Percentiles rank a stretch among this genome's conserved stretches.
Evolutionary conservation across 1,284 basidiomycete species (phyloP).

Genomic region (Tilletia indica): DNA sequence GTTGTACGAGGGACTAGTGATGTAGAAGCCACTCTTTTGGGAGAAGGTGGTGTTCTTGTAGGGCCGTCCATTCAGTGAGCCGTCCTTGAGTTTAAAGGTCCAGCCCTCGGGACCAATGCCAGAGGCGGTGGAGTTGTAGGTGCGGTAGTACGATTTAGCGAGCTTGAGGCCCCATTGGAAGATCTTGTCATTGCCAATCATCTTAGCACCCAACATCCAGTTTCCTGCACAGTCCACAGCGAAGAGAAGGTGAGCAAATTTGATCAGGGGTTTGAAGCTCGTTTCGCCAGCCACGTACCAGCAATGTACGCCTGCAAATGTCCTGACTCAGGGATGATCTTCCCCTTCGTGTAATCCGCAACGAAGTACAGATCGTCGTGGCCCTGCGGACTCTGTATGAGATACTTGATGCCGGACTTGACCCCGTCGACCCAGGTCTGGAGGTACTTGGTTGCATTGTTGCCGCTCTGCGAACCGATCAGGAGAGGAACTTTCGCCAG

Average conservation of each 20-base stretch:
- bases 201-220: conserved; percentile 45
- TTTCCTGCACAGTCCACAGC: conserved; percentile 26
- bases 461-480: conserved; percentile 22
- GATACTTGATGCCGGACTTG: conserved; percentile 34
- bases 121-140: conserved; percentile 36
- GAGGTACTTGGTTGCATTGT: conserved; percentile 31
- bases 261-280: background rate
- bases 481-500: conserved; percentile 44
- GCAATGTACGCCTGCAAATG: conserved; percentile 29
- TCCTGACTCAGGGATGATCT: conserved; percentile 34
- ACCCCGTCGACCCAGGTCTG: conserved; percentile 40
- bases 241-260: too few species aligned
- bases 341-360: conserved; percentile 39
- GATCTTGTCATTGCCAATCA: conserved; percentile 29
- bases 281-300: background rate
- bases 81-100: conserved; percentile 30
- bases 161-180: conserved; percentile 40
- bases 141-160: conserved; percentile 34
- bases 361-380: conserved; percentile 31
- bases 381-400: conserved; percentile 34
- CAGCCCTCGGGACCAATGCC: conserved; percentile 47
- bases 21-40: conserved; percentile 37
- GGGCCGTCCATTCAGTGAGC: conserved; percentile 27
- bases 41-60: conserved; percentile 33
- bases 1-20: conserved; percentile 35